These are phyloP conservation scores for Talaromyces sp. DNA, from an alignment of 2,329 filamentous ascomycete species.

Conservation along the genomic window DNA sequence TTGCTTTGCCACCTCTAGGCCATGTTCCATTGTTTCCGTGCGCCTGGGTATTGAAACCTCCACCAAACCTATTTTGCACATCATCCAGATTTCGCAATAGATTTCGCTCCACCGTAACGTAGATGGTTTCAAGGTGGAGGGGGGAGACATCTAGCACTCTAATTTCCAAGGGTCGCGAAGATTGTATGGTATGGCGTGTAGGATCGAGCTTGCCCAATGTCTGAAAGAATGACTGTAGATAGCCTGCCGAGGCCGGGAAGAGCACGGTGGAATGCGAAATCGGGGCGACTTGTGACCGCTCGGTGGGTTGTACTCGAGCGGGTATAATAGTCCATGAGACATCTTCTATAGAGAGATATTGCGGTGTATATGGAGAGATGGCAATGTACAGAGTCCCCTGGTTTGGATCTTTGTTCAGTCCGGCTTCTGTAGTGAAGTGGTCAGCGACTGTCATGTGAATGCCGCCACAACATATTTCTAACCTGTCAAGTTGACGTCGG, in stretches of 20 bases:
- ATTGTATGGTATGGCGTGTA: conserved; percentile 66
- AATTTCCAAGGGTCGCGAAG: conserved; percentile 76
- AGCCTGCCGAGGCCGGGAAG: conserved; percentile 64
- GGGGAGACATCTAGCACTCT: conserved; percentile 75
- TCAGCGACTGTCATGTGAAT: conserved; percentile 2
- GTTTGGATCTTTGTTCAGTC: conserved; percentile 20
- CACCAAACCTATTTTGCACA: conserved; percentile 75
- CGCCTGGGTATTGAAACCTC: conserved; percentile 46
- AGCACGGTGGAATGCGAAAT: conserved; percentile 73
- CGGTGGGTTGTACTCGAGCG: conserved; percentile 50
- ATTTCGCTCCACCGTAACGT: conserved; percentile 77
- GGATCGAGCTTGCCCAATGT: conserved; percentile 67
- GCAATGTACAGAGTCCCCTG: conserved; percentile 41
- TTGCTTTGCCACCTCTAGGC: conserved; percentile 29
- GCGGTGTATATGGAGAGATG: conserved; percentile 43
- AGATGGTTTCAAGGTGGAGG: conserved; percentile 75
- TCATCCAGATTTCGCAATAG: conserved; percentile 74
- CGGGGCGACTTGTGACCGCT: conserved; percentile 50
- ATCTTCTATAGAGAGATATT: conserved; percentile 47
- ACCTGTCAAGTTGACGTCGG: conserved; percentile 51
- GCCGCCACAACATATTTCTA: conserved; percentile 14
- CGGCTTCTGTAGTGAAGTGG: conserved; percentile 8
- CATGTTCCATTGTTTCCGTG: conserved; percentile 38
- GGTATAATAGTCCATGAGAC: conserved; percentile 82
- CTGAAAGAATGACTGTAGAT: conserved; percentile 74